A percentile compares a stretch with the other conserved stretches of the same genome.
Evolutionary conservation across 768 basidiomycete species (phyloP).

Genomic region (Tulasnella sp.): DNA sequence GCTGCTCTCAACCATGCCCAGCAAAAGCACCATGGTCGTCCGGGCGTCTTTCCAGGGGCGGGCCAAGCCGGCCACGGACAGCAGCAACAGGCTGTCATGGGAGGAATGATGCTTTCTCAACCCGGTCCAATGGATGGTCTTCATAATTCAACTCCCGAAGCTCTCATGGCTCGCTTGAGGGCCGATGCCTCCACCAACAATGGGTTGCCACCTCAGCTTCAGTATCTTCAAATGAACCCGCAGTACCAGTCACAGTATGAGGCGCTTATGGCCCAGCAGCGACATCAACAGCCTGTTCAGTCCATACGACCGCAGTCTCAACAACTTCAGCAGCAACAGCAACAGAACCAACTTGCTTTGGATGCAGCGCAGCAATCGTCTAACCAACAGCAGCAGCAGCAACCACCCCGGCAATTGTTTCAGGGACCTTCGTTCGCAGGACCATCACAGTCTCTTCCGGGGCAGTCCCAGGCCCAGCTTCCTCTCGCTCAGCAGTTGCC

Average conservation of each 20-base stretch:
- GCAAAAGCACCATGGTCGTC: background rate
- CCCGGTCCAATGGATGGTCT: background rate
- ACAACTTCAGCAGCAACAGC: constrained; percentile 5
- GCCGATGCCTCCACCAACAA: background rate
- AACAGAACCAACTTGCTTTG: background rate
- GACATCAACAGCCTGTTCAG: background rate
- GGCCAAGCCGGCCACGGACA: background rate
- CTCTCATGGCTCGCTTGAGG: background rate
- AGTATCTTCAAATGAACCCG: background rate
- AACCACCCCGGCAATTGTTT: background rate
- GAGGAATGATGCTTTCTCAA: background rate
- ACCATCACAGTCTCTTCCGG: background rate
- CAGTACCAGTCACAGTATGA: constrained; percentile 1
- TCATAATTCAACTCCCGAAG: background rate
- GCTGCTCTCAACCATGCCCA: background rate
- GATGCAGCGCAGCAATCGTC: background rate
- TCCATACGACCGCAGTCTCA: background rate
- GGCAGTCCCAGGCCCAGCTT: background rate
- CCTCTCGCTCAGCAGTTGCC: background rate
- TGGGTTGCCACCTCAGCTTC: background rate
- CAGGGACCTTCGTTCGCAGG: background rate
- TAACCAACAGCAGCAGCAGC: background rate
- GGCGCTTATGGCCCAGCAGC: background rate
- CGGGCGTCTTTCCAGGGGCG: background rate
- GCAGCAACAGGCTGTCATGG: background rate